Percentiles rank a stretch among this genome's conserved stretches.
Evolutionary conservation across 2,329 filamentous ascomycete genomes (phyloP).

Genomic region (Colletotrichum gloeosporioides): DNA sequence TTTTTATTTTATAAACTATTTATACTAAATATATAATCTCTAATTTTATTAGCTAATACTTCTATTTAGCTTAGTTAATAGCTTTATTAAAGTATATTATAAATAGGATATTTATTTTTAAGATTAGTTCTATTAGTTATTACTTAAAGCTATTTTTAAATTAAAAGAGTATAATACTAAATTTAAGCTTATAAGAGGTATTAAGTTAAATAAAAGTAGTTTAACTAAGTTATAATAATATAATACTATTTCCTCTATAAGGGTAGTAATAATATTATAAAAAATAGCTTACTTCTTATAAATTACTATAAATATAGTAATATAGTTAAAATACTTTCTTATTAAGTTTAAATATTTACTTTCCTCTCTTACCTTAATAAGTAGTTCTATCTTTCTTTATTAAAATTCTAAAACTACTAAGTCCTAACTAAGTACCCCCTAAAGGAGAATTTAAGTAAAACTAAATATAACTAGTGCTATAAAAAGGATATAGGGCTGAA

Average conservation of each 20-base stretch:
- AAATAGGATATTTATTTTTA: neutral
- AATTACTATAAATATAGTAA: neutral
- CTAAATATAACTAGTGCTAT: no score
- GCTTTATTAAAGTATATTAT: neutral
- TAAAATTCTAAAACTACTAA: no score
- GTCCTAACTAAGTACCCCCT: no score
- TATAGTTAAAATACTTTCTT: no score
- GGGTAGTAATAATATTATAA: no score
- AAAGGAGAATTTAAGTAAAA: no score
- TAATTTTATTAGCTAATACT: neutral
- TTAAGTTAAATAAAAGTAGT: neutral
- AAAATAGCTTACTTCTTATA: no score
- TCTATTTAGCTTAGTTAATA: neutral
- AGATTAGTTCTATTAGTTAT: accelerated
- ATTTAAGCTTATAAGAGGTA: accelerated
- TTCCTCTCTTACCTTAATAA: neutral
- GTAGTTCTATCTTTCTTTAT: neutral
- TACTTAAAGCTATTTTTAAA: neutral
- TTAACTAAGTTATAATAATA: neutral
- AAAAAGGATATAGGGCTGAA: no score
- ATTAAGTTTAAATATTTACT: no score
- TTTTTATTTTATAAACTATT: neutral
- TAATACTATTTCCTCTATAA: neutral
- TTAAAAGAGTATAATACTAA: neutral
- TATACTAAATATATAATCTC: neutral